phyloP scores from a whole-genome alignment of 768 basidiomycete species.

The Russula sp. region DNA sequence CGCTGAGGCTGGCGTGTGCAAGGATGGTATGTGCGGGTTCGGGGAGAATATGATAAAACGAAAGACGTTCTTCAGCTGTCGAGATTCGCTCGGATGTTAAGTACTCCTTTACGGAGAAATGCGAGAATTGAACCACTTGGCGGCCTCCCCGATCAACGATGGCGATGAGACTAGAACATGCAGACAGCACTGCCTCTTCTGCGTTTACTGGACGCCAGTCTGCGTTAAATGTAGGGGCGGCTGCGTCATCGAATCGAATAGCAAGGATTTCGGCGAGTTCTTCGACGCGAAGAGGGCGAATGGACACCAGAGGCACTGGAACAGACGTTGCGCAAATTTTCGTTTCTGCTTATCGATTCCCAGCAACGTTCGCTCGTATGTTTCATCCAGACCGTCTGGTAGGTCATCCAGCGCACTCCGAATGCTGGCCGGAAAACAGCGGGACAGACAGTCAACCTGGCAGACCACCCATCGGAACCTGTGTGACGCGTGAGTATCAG shows the following conservation, averaged over 20 bases:
- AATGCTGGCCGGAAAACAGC: background rate
- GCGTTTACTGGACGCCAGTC: background rate
- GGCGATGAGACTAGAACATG: background rate
- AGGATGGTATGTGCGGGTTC: background rate
- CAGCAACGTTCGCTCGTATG: background rate
- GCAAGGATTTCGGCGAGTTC: background rate
- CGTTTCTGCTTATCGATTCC: background rate
- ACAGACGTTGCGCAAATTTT: background rate
- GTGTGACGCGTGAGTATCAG: background rate
- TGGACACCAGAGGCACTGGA: background rate
- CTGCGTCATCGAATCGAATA: background rate
- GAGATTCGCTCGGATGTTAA: background rate
- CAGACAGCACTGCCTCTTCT: background rate
- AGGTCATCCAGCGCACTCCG: background rate
- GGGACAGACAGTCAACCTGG: background rate
- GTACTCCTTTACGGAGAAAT: background rate
- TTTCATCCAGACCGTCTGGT: background rate
- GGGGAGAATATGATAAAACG: background rate
- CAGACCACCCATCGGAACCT: slow-evolving; percentile 1
- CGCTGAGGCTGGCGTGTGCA: no score
- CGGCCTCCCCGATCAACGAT: background rate
- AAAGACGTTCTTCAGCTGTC: background rate
- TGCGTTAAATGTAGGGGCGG: background rate
- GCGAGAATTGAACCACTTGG: background rate
- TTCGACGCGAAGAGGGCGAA: background rate